These are phyloP conservation scores for Zygosaccharomyces pseudobailii DNA, from an alignment of 1,139 yeast genomes.

Conservation along the genomic window DNA sequence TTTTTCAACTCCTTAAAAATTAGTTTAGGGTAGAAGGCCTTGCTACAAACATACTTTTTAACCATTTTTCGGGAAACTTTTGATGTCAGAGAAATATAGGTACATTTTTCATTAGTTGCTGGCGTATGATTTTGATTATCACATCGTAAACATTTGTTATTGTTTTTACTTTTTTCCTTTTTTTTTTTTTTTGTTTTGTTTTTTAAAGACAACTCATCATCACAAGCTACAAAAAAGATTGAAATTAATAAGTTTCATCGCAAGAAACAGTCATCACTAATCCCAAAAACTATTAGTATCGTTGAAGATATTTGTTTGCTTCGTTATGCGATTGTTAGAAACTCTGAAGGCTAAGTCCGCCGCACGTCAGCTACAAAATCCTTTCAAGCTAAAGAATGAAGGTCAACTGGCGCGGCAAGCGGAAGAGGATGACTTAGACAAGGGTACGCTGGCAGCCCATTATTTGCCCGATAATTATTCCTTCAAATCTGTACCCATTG, in stretches of 20 bases:
- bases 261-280: no score
- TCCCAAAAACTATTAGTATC: no score
- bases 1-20: no score
- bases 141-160: no score
- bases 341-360: neutral
- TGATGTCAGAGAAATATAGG: neutral
- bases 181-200: neutral
- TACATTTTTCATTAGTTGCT: no score
- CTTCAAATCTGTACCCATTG: slow-evolving; percentile 16
- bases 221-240: neutral
- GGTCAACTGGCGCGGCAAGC: neutral
- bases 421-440: neutral
- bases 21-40: neutral
- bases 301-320: neutral
- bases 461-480: neutral
- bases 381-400: neutral
- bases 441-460: neutral
- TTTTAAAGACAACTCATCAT: neutral
- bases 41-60: neutral
- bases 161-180: neutral
- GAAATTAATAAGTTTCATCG: neutral
- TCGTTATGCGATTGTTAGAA: neutral
- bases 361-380: neutral
- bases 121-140: no score
- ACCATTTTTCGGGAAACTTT: neutral